A percentile compares a stretch with the other conserved stretches of the same genome.
phyloP scores from a whole-genome alignment of 345 rosid genomes.

The Salix dunnii region DNA sequence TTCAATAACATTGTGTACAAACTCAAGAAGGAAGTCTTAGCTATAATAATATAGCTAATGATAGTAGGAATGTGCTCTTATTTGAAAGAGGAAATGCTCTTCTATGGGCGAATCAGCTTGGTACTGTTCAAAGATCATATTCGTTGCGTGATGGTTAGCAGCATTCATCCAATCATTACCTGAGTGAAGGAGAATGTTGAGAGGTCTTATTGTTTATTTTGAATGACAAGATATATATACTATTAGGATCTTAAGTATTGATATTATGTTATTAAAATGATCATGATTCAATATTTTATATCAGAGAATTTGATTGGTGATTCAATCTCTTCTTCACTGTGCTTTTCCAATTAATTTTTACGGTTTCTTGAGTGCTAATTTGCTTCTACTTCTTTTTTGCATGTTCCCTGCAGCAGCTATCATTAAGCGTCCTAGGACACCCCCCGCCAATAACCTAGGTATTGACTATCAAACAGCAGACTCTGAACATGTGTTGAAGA shows the following conservation, averaged over 20 bases:
- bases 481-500: slow-evolving; percentile 66
- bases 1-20: background rate
- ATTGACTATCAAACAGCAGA: slow-evolving; percentile 80
- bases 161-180: background rate
- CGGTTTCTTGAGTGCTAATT: background rate
- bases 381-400: background rate
- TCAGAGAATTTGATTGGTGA: background rate
- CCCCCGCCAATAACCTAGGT: slow-evolving; percentile 48
- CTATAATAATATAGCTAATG: background rate
- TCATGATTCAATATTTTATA: background rate
- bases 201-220: background rate
- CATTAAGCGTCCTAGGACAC: slow-evolving; percentile 71
- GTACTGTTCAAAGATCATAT: background rate
- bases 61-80: background rate
- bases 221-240: no score
- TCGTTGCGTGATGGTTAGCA: background rate
- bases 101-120: background rate
- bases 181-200: background rate
- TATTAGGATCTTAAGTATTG: background rate
- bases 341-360: background rate
- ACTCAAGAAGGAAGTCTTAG: background rate
- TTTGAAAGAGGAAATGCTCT: background rate
- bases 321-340: background rate
- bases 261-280: background rate
- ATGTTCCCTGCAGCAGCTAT: slow-evolving; percentile 39